phyloP scores from a whole-genome alignment of 2,329 filamentous ascomycete species.

The Coniochaeta ligniaria region DNA sequence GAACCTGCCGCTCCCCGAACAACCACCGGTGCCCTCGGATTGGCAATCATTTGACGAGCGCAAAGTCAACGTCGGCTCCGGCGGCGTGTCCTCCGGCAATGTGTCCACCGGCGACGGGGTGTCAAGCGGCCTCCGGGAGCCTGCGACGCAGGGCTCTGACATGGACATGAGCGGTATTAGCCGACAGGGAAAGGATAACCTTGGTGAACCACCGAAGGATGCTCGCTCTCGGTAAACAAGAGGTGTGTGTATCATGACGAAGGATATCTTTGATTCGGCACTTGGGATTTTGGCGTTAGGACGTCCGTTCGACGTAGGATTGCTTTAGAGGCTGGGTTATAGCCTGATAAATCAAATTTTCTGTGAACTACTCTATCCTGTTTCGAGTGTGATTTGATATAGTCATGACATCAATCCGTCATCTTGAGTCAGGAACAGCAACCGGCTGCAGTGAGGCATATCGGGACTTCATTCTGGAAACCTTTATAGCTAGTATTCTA shows the following conservation, averaged over 20 bases:
- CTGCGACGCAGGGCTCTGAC: conserved; percentile 48
- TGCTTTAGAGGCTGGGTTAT: not conserved
- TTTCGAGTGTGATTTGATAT: too few species aligned
- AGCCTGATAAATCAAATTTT: not conserved
- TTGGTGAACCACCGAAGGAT: conserved; percentile 48
- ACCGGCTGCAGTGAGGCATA: too few species aligned
- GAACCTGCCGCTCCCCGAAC: conserved; percentile 73
- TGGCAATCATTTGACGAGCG: conserved; percentile 66
- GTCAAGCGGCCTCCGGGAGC: conserved; percentile 47
- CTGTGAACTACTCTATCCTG: too few species aligned
- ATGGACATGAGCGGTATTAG: conserved; percentile 54
- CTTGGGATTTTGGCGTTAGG: not conserved
- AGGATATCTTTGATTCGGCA: not conserved
- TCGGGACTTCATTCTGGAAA: too few species aligned
- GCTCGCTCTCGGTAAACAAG: conserved; percentile 21
- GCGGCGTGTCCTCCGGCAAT: conserved; percentile 41
- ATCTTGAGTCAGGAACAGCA: too few species aligned
- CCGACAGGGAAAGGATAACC: conserved; percentile 52
- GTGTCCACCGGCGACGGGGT: conserved; percentile 39
- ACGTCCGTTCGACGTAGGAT: not conserved
- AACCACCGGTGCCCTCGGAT: conserved; percentile 70
- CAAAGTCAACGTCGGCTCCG: conserved; percentile 64
- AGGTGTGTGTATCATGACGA: not conserved
- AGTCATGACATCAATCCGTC: too few species aligned
- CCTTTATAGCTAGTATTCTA: too few species aligned